Conservation (phyloP, 352 stramenopile genomes). For the Pythium plurisporium region DNA sequence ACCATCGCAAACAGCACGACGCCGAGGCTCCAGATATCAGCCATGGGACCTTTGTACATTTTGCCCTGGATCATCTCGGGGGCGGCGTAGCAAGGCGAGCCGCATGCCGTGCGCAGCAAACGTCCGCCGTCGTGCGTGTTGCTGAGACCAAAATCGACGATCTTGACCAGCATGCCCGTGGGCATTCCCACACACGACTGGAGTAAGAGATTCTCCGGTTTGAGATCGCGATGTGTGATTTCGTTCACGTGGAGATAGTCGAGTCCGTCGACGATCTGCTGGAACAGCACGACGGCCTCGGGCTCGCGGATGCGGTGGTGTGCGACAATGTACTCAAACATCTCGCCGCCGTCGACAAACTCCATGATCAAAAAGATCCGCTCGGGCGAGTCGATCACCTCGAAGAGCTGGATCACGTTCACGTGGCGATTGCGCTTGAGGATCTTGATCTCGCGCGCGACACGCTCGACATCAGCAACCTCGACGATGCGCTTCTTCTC, state of each 20-base stretch:
- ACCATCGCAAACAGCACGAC: conserved; percentile 93
- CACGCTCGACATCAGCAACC: conserved; percentile 83
- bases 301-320: conserved; percentile 81
- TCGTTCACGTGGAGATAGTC: conserved; percentile 89
- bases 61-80: conserved; percentile 92
- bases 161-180: conserved; percentile 68
- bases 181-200: conserved; percentile 38
- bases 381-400: conserved; percentile 84
- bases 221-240: conserved; percentile 88
- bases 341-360: conserved; percentile 86
- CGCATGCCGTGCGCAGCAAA: conserved; percentile 88
- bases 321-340: conserved; percentile 95
- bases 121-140: conserved; percentile 83
- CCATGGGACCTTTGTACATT: conserved; percentile 74
- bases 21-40: conserved; percentile 90
- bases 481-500: conserved; percentile 91
- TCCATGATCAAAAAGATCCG: conserved; percentile 94
- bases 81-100: conserved; percentile 90
- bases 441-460: conserved; percentile 93
- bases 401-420: conserved; percentile 91
- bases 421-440: conserved; percentile 87
- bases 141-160: conserved; percentile 92
- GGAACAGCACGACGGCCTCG: conserved; percentile 80
- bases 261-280: conserved; percentile 89
- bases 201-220: conserved; percentile 90